These are phyloP conservation scores for Exidia glandulosa DNA, from an alignment of 768 basidiomycete species.

Conservation along the genomic window DNA sequence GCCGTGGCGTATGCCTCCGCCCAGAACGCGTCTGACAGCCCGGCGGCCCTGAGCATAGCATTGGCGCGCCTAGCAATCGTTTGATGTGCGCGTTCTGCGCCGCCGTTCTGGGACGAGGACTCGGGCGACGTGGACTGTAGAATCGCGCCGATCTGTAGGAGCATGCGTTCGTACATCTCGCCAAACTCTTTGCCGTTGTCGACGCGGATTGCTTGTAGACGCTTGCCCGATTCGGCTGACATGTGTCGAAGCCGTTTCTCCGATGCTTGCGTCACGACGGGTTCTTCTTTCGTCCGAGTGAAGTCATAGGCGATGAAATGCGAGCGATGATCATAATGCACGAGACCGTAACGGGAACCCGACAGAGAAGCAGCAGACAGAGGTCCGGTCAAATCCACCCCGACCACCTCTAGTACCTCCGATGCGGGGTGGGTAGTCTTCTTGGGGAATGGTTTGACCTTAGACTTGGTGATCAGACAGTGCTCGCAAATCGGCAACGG, in stretches of 20 bases:
- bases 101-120: conserved; percentile 16
- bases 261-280: not conserved
- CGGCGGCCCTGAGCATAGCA: conserved; percentile 8
- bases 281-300: not conserved
- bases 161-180: not conserved
- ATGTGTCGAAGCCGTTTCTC: not conserved
- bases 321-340: not conserved
- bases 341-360: not conserved
- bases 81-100: conserved; percentile 12
- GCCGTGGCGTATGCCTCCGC: conserved; percentile 6
- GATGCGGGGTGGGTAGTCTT: not conserved
- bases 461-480: not conserved
- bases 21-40: conserved; percentile 9
- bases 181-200: conserved; percentile 8
- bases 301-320: not conserved
- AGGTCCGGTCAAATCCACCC: not conserved
- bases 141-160: not conserved
- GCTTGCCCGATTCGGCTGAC: not conserved
- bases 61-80: conserved; percentile 6
- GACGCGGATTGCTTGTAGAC: not conserved
- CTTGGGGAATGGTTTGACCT: not conserved
- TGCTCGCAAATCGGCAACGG: not conserved
- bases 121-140: not conserved
- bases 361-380: not conserved
- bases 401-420: not conserved